Base-by-base conservation (phyloP, 2,329 filamentous ascomycete genomes). In the Myotisia sp. region DNA sequence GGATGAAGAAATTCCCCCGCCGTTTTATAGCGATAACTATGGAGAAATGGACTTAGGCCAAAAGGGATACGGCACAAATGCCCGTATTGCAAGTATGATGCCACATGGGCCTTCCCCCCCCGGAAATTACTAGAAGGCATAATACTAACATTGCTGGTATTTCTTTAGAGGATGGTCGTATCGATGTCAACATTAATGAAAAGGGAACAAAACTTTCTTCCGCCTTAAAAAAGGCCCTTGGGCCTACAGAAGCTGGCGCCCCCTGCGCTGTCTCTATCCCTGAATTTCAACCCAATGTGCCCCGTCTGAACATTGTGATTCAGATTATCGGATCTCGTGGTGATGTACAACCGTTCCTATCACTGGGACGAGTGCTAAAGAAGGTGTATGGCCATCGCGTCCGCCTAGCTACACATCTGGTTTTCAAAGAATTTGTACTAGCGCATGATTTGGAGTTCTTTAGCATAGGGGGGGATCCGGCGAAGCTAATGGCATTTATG, bases 401-500 rank as follows among this genome's bases (percentile, higher is more conserved):
- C 2, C 71, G 80, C 20, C 59, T 86, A 26, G 79, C 79, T 4
- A 86, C 81, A 0, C 80, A 86, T 47, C 56, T 68, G 3, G 73
- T 66, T 2, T 86, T 86, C 45, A 65, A 72, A 43, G 54, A 62
- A 1, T 81, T 84, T 44, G 74, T 85, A 3, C 68, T 74, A 39
- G 71, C 79, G 34, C 74, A 76, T 50, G 76, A 68, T 0, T 65
- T 86, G 9, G 80, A 85, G 47, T 86, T 84, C 54, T 84, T 79
- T 54, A 70, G 60, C 41, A 79, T 84, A 33, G 78, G 79, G n/a
- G 79, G 79, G 2, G 77, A 85, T 50, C 79, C 79, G 1, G 69
- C 74, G 1, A 71, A 80, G 47, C 62, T 84, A 27, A 85, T 84
- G 79, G 81, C 83, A 3, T 92, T 87, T 48, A 92, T 92, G 83